These are phyloP conservation scores for Cladosporium austrohemisphaericum DNA, from an alignment of 2,329 filamentous ascomycete genomes.

Conservation along the genomic window DNA sequence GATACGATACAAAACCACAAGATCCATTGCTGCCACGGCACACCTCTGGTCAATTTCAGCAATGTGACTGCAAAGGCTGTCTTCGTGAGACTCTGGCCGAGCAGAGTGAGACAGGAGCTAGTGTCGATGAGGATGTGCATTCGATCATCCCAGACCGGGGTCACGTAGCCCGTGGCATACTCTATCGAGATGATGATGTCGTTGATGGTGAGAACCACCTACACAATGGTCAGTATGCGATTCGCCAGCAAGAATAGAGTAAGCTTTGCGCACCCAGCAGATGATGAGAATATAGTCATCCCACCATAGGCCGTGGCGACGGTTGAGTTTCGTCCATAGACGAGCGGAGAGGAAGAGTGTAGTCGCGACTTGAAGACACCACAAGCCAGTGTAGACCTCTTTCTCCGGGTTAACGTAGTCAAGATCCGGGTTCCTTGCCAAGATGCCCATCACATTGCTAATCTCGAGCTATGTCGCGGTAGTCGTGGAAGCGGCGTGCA, in stretches of 20 bases:
- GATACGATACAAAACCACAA: conserved; percentile 49
- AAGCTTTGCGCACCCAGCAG: conserved; percentile 32
- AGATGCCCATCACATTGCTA: conserved; percentile 19
- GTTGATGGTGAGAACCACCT: conserved; percentile 45
- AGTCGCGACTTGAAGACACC: conserved; percentile 38
- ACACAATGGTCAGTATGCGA: conserved; percentile 9
- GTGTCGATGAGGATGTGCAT: conserved; percentile 54
- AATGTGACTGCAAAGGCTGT: conserved; percentile 40
- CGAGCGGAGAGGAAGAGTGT: conserved; percentile 35
- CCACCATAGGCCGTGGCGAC: conserved; percentile 39
- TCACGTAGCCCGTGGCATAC: conserved; percentile 49
- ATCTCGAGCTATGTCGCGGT: neutral
- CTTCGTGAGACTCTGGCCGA: conserved; percentile 37
- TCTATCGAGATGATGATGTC: conserved; percentile 46
- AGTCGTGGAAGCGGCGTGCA: neutral
- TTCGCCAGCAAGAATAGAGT: neutral
- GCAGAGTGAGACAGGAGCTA: conserved; percentile 37
- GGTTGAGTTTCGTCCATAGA: conserved; percentile 37
- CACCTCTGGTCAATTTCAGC: conserved; percentile 42
- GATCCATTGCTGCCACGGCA: conserved; percentile 21
- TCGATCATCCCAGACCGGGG: conserved; percentile 47
- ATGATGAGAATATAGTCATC: conserved; percentile 39
- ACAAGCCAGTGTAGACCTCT: conserved; percentile 37
- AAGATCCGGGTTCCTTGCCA: conserved; percentile 16
- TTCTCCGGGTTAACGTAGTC: conserved; percentile 36